phyloP scores from a whole-genome alignment of 106 monocot genomes.

The Dendrobium nobile region DNA sequence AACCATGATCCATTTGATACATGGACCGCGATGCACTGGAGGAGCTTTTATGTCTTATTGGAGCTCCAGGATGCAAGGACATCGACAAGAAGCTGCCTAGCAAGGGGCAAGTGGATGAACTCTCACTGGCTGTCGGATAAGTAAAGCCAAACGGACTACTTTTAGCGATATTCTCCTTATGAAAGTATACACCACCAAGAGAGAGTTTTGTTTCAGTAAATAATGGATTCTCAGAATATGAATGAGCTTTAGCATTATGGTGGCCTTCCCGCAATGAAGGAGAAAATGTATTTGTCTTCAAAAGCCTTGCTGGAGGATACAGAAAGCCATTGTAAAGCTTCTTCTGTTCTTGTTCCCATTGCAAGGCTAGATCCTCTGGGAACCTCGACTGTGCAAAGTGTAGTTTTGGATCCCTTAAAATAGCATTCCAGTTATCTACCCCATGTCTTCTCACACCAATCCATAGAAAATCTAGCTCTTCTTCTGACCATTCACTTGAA shows the following conservation, averaged over 20 bases:
- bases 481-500: slow-evolving; percentile 66
- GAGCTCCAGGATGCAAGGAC: not conserved
- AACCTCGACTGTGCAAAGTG: slow-evolving; percentile 42
- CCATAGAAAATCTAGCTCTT: slow-evolving; percentile 92
- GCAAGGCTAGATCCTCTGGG: slow-evolving; percentile 53
- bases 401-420: slow-evolving; percentile 62
- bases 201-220: slow-evolving; percentile 46
- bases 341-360: slow-evolving; percentile 69
- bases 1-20: slow-evolving; percentile 12
- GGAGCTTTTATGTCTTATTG: slow-evolving; percentile 6
- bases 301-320: slow-evolving; percentile 8
- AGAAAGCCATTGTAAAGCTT: slow-evolving; percentile 39
- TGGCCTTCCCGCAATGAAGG: not conserved
- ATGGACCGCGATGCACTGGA: slow-evolving; percentile 8
- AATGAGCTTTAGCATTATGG: not conserved
- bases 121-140: not conserved
- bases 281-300: slow-evolving; percentile 5
- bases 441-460: slow-evolving; percentile 94
- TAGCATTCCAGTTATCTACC: slow-evolving; percentile 59
- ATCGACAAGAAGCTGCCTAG: not conserved
- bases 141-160: slow-evolving; percentile 13
- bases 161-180: slow-evolving; percentile 11
- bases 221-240: slow-evolving; percentile 21
- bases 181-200: slow-evolving; percentile 50
- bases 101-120: slow-evolving; percentile 5